A percentile compares a stretch with the other conserved stretches of the same genome.
Evolutionary conservation across 2,329 filamentous ascomycete species (phyloP).

Genomic region (Penicillium sp.): DNA sequence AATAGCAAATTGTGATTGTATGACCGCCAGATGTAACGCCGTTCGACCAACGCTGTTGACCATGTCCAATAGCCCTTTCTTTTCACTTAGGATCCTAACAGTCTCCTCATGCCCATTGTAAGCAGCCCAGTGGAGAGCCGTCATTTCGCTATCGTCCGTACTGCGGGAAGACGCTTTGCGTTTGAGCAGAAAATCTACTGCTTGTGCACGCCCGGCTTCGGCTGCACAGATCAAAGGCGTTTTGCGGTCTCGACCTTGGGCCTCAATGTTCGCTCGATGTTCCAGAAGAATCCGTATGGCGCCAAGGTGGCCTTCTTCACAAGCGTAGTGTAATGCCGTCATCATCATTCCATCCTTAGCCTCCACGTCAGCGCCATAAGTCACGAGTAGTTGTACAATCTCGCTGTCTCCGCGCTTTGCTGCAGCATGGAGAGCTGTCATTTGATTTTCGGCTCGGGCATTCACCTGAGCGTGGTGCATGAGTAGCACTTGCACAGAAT

Average conservation of each 20-base stretch:
- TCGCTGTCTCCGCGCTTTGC: conserved; percentile 42
- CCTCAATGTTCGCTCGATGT: conserved; percentile 42
- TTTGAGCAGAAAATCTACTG: conserved; percentile 40
- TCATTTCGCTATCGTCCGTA: conserved; percentile 44
- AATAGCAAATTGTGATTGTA: conserved; percentile 45
- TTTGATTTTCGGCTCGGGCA: conserved; percentile 41
- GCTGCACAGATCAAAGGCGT: conserved; percentile 48
- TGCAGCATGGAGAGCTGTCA: conserved; percentile 45
- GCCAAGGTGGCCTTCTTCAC: conserved; percentile 37
- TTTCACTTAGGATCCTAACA: conserved; percentile 41
- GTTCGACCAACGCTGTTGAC: conserved; percentile 42
- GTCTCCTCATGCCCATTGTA: conserved; percentile 48
- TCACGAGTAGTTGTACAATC: conserved; percentile 42
- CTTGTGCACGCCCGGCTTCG: conserved; percentile 36
- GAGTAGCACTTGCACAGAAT: conserved; percentile 42
- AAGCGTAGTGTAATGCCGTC: conserved; percentile 46
- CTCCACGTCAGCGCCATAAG: conserved; percentile 43
- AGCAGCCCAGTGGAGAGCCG: conserved; percentile 47
- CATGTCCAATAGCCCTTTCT: conserved; percentile 35
- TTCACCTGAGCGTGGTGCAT: conserved; percentile 42
- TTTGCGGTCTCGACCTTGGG: conserved; percentile 39
- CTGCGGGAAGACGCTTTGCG: conserved; percentile 38
- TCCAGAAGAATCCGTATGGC: conserved; percentile 40
- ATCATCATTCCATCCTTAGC: conserved; percentile 45
- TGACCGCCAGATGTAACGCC: conserved; percentile 45